These are phyloP conservation scores for Podaxis mareebaensis DNA, from an alignment of 768 basidiomycete species.

Conservation along the genomic window DNA sequence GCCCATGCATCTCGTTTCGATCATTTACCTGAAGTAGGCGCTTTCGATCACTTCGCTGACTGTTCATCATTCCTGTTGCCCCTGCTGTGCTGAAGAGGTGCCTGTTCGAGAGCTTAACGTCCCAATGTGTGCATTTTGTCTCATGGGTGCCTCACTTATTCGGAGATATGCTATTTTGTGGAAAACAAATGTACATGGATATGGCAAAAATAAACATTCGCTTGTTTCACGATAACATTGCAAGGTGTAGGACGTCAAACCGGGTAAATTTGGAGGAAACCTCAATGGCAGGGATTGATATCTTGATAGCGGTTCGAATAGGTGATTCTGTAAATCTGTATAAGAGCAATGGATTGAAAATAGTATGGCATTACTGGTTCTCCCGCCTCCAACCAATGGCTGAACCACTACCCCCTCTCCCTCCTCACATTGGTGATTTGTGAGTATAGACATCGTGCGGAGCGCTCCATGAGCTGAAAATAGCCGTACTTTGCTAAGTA, in stretches of 20 bases:
- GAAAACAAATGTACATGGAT: no score
- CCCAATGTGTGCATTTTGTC: neutral
- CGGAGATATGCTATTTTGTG: no score
- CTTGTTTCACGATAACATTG: no score
- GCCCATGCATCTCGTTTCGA: no score
- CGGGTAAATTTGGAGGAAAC: neutral
- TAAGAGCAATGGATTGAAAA: neutral
- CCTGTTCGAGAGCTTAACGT: neutral
- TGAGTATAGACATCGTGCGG: neutral
- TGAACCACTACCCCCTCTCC: neutral
- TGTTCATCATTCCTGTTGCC: neutral
- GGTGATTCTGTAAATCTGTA: neutral
- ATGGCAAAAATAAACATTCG: neutral
- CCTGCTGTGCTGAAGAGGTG: neutral
- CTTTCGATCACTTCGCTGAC: neutral
- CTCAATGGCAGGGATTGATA: neutral
- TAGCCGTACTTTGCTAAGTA: neutral
- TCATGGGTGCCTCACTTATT: neutral
- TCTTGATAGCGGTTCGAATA: neutral
- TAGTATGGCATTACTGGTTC: neutral
- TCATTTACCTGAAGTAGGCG: no score
- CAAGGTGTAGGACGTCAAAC: no score
- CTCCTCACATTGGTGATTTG: conserved; percentile 8
- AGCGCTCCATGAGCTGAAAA: neutral
- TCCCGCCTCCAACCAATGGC: neutral